Evolutionary conservation across 2,329 filamentous ascomycete genomes (phyloP), one percentile per base, ranked within the genome.

Genomic region (Penicillium sp.): DNA sequence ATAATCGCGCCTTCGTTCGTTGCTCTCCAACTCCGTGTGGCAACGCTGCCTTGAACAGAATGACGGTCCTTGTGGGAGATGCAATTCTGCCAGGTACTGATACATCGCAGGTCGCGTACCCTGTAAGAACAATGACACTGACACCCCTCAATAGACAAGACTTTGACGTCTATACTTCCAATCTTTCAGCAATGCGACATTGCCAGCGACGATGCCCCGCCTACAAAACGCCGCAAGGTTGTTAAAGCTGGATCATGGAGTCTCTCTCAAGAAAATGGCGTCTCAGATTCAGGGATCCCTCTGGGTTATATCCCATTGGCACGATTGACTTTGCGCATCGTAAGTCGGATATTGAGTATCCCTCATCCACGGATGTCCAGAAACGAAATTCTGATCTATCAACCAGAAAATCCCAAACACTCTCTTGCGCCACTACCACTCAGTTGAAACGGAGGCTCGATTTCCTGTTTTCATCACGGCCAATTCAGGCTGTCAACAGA

Each of bases 181-280:
- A 56, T 63, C 40, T 57, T 72, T 39, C 51, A 56, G 43, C 61
- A 61, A 52, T 56, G 16, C 36, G 47, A 54, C 39, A 44, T 46
- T 42, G 34, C 48, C 10, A 55, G 61, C 31, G 18, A 38, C 16
- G 54, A 66, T 45, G 59, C 48, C n/a, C 67, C 49, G 56, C 63
- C 61, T 10, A 63, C 43, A 16, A 75, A 75, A 59, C 71, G 72
- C 48, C 71, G 68, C 56, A 75, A 72, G 58, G 24, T 66, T 44
- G 18, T 54, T 1, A 58, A 63, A 42, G 52, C 57, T 29, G 57
- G 46, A 9, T 16, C 51, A 24, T 57, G 53, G 13, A 67, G 60
- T 16, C 55, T 71, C 14, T 43, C 54, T 9, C 22, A 61, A 2
- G 21, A 56, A 13, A 52, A 59, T 43, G 62, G 63, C 1, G 14